Percentiles rank a stretch among this genome's conserved stretches.
Conservation (phyloP, 495 filamentous ascomycete genomes). For the Penicillium robsamsonii region DNA sequence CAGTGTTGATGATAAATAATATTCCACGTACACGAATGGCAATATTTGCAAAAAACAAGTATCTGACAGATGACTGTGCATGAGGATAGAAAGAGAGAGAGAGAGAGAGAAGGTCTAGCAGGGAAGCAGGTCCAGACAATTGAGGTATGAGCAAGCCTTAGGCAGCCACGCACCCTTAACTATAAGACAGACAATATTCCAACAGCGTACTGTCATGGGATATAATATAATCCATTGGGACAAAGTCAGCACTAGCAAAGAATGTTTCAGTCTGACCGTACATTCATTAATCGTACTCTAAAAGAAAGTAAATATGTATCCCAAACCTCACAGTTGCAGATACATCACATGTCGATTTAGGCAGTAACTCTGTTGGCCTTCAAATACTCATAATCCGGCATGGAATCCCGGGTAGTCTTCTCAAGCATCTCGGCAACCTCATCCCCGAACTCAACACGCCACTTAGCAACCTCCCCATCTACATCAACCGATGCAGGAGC, state of each 20-base stretch:
- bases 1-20: too few relatives aligned
- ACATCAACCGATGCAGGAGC: conserved; percentile 34
- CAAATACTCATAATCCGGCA: conserved; percentile 50
- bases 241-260: neutral
- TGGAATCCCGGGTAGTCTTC: conserved; percentile 35
- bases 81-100: too few relatives aligned
- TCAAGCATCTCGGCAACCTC: conserved; percentile 28
- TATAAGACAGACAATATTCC: too few relatives aligned
- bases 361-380: conserved; percentile 28
- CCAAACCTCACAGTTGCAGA: neutral
- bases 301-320: neutral
- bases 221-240: neutral
- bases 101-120: too few relatives aligned
- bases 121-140: too few relatives aligned
- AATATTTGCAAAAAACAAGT: too few relatives aligned
- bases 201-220: neutral
- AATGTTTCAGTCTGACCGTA: neutral
- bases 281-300: neutral
- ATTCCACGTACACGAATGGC: too few relatives aligned
- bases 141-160: too few relatives aligned
- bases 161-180: too few relatives aligned
- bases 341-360: neutral
- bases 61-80: too few relatives aligned
- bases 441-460: conserved; percentile 21
- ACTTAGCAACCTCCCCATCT: conserved; percentile 31